Percentiles rank a stretch among this genome's conserved stretches.
These are phyloP conservation scores for Aspergillus sergii DNA, from an alignment of 2,329 filamentous ascomycete species.

Conservation along the genomic window DNA sequence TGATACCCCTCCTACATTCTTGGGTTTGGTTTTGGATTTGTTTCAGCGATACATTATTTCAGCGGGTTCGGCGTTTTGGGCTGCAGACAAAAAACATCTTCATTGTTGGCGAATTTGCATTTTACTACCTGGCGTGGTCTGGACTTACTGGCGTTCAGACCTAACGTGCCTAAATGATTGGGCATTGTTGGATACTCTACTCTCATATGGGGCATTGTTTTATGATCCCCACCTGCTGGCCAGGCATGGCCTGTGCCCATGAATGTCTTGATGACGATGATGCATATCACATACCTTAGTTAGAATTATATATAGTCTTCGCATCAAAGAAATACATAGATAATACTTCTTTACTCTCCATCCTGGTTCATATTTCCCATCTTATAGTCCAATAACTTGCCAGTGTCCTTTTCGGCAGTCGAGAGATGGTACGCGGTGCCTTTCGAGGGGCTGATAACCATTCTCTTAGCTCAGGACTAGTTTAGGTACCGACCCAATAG, in stretches of 20 bases:
- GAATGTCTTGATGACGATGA: constrained; percentile 7
- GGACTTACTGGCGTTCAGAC: constrained; percentile 15
- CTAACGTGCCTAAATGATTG: constrained; percentile 16
- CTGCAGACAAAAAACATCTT: constrained; percentile 6
- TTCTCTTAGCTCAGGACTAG: not conserved
- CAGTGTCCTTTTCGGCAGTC: too few relatives aligned
- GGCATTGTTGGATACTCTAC: constrained; percentile 16
- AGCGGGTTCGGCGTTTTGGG: constrained; percentile 18
- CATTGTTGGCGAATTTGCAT: constrained; percentile 7
- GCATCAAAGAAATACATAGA: not conserved
- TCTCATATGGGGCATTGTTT: not conserved
- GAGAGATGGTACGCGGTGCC: not conserved
- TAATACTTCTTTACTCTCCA: not conserved
- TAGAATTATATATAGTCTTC: constrained; percentile 1
- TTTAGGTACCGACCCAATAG: constrained; percentile 7
- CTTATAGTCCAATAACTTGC: too few relatives aligned
- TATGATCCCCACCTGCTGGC: constrained; percentile 14
- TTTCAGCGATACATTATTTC: constrained; percentile 10
- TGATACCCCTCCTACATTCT: constrained; percentile 19
- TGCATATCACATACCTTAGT: constrained; percentile 8
- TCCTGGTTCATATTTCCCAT: not conserved
- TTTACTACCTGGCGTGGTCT: constrained; percentile 9
- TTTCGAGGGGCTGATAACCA: not conserved
- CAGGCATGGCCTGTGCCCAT: not conserved
- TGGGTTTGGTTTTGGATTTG: constrained; percentile 8